Evolutionary conservation across 305 asterid genomes (phyloP).

Genomic region (Nicotiana rustica): DNA sequence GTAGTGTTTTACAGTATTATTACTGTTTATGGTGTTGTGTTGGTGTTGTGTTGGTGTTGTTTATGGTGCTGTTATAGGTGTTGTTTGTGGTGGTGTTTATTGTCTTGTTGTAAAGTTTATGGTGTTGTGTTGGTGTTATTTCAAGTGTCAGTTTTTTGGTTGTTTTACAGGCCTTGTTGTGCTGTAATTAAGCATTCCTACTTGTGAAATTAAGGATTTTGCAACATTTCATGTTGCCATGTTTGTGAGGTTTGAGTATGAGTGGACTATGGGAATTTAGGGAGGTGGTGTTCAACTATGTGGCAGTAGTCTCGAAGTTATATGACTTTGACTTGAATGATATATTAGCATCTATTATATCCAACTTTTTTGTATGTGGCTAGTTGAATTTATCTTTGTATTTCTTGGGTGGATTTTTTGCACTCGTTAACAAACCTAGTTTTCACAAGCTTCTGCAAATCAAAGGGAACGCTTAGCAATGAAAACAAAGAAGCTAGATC

Average conservation of each 20-base stretch:
- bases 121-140: no score
- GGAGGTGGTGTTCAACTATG: constrained; percentile 42
- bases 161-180: no score
- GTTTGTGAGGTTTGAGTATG: constrained; percentile 66
- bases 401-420: not conserved
- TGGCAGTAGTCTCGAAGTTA: not conserved
- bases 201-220: constrained; percentile 9
- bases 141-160: no score
- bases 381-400: not conserved
- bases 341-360: not conserved
- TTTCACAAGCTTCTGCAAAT: constrained; percentile 74
- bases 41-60: no score
- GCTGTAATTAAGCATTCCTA: no score
- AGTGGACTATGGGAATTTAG: constrained; percentile 77
- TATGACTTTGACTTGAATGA: not conserved
- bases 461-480: constrained; percentile 76
- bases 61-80: no score
- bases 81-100: no score
- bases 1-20: no score
- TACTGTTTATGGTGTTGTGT: no score
- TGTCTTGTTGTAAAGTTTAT: no score
- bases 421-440: not conserved
- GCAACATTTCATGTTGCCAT: constrained; percentile 48
- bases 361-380: not conserved
- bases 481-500: constrained; percentile 86